Evolutionary conservation across 2,329 filamentous ascomycete species (phyloP).

Genomic region (Aspergillus fijiensis): DNA sequence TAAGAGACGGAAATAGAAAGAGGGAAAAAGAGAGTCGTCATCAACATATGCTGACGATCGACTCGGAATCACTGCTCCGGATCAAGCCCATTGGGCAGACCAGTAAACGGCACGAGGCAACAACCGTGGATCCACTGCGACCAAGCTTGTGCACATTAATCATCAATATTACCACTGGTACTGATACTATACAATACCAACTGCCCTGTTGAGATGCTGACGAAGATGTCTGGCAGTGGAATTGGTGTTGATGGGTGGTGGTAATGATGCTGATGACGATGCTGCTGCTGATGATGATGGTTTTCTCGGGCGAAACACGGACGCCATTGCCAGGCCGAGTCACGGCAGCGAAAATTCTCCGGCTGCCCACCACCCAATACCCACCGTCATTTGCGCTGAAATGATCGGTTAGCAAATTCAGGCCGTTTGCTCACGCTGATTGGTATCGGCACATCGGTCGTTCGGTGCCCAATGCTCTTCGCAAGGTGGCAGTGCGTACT

Average conservation of each 20-base stretch:
- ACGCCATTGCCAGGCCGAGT: not conserved
- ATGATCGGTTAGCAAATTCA: not conserved
- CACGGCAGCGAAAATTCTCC: constrained; percentile 7
- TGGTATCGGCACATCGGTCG: not conserved
- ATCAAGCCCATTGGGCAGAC: constrained; percentile 2
- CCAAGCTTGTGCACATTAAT: not conserved
- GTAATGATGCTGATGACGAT: not conserved
- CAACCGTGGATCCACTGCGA: constrained; percentile 8
- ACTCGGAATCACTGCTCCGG: constrained; percentile 9
- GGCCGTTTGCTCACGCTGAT: not conserved
- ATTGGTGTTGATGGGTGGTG: not conserved
- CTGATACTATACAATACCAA: not conserved
- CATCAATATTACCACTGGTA: not conserved
- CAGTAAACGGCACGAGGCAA: constrained; percentile 5
- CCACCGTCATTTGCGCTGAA: not conserved
- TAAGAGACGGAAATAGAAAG: not conserved
- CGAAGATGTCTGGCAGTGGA: not conserved
- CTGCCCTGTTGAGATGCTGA: not conserved
- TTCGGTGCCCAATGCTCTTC: not conserved
- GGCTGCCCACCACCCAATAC: not conserved
- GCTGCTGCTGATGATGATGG: not conserved
- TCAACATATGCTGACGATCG: constrained; percentile 7
- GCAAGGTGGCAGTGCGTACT: not conserved
- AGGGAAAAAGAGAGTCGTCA: not conserved
- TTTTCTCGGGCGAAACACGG: constrained; percentile 7